Conservation (phyloP, 2,329 filamentous ascomycete species). For the Lachnellula arida region DNA sequence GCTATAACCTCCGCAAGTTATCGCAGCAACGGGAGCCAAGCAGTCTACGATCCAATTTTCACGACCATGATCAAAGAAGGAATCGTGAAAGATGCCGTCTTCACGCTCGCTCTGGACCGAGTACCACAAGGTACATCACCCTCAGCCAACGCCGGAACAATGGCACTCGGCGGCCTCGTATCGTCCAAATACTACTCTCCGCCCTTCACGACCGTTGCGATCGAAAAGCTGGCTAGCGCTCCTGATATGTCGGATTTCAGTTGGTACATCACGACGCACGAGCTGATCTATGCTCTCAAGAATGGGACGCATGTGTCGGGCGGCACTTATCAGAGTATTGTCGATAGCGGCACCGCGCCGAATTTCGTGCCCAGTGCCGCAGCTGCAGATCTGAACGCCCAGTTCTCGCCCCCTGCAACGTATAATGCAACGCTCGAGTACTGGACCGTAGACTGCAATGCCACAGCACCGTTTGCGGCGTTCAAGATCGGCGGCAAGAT, state of each 20-base stretch:
- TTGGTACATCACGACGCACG: background rate
- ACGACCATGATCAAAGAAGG: constrained; percentile 43
- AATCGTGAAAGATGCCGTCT: constrained; percentile 38
- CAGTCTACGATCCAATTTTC: constrained; percentile 45
- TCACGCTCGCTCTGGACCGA: constrained; percentile 44
- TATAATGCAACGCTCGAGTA: background rate
- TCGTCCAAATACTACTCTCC: background rate
- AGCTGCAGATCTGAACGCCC: constrained; percentile 7
- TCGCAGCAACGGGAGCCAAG: background rate
- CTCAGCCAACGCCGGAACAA: background rate
- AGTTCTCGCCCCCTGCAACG: constrained; percentile 7
- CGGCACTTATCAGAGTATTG: constrained; percentile 17
- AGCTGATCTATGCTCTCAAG: background rate
- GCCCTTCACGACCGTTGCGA: background rate
- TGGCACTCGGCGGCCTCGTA: background rate
- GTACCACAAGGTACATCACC: background rate
- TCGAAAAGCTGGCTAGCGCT: background rate
- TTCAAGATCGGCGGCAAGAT: constrained; percentile 14
- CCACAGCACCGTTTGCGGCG: constrained; percentile 11
- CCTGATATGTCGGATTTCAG: background rate
- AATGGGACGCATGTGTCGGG: constrained; percentile 7
- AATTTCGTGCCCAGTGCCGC: constrained; percentile 8
- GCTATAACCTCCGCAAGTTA: constrained; percentile 27
- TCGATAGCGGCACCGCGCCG: constrained; percentile 15
- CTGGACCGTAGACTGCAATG: constrained; percentile 12